Evolutionary conservation across 176 grass and related monocot species (phyloP).

Genomic region (barley (Hordeum vulgare)): DNA sequence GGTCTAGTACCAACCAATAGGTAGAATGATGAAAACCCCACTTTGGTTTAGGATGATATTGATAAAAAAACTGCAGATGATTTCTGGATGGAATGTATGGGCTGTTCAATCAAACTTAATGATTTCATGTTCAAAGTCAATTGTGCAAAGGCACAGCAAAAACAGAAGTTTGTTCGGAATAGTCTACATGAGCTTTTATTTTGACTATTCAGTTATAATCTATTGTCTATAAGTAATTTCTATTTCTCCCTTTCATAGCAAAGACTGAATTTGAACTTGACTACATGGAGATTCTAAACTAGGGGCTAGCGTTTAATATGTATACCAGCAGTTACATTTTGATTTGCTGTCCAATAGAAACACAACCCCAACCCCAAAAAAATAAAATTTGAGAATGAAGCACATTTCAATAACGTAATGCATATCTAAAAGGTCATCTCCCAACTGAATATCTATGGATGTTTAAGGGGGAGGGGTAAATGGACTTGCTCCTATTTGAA

Average conservation of each 20-base stretch:
- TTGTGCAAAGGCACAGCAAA: not conserved
- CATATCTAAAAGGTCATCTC: not conserved
- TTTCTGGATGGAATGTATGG: not conserved
- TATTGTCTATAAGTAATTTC: not conserved
- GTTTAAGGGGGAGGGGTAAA: not conserved
- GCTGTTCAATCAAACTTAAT: not conserved
- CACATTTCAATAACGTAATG: not conserved
- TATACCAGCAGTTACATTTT: not conserved
- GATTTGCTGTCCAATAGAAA: not conserved
- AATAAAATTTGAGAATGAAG: too few species aligned
- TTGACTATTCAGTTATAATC: not conserved
- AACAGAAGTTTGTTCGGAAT: not conserved
- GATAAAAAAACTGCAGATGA: not conserved
- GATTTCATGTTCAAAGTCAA: not conserved
- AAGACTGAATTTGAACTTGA: not conserved
- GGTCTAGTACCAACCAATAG: slow-evolving; percentile 13
- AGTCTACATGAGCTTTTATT: not conserved
- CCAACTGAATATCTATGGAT: not conserved
- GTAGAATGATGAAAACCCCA: slow-evolving; percentile 10
- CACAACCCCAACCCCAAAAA: too few species aligned
- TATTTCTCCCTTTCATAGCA: not conserved
- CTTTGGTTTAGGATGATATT: not conserved
- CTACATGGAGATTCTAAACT: not conserved
- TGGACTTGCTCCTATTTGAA: not conserved
- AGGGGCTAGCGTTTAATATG: not conserved